phyloP scores from a whole-genome alignment of 148 eudicot genomes.

The Rhododendron molle region DNA sequence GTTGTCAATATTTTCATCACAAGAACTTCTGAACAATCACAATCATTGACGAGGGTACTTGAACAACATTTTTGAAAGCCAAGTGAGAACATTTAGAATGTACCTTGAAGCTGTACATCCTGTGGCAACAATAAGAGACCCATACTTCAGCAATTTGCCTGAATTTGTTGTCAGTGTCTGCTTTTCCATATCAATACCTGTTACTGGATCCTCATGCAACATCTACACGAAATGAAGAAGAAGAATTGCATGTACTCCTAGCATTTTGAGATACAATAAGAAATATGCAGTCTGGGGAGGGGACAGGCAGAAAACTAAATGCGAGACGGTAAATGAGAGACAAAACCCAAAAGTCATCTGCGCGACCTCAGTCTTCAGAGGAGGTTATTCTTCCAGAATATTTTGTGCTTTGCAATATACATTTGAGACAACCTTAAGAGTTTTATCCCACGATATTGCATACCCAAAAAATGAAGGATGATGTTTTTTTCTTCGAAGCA shows the following conservation, averaged over 20 bases:
- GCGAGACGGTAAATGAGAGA: not conserved
- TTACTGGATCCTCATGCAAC: conserved; percentile 85
- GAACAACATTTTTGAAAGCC: not conserved
- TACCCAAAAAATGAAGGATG: not conserved
- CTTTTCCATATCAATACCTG: conserved; percentile 60
- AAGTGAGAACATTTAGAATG: not conserved
- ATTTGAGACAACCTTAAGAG: not conserved
- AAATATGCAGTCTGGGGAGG: not conserved
- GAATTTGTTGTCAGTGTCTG: conserved; percentile 82
- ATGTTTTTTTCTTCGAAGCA: not conserved
- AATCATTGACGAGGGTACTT: not conserved
- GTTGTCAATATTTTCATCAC: not conserved
- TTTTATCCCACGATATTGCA: not conserved
- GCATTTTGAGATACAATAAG: conserved; percentile 1
- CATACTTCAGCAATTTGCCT: conserved; percentile 87
- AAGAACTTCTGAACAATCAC: not conserved
- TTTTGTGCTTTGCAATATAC: not conserved
- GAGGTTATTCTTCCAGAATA: not conserved
- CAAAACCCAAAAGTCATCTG: not conserved
- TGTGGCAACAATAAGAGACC: conserved; percentile 84
- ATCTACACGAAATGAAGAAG: conserved; percentile 38
- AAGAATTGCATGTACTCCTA: not conserved
- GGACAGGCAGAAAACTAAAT: not conserved
- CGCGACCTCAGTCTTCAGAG: not conserved
- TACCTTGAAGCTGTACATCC: conserved; percentile 97